Conservation (phyloP, 331 rosid species). For the Acacia pycnantha region DNA sequence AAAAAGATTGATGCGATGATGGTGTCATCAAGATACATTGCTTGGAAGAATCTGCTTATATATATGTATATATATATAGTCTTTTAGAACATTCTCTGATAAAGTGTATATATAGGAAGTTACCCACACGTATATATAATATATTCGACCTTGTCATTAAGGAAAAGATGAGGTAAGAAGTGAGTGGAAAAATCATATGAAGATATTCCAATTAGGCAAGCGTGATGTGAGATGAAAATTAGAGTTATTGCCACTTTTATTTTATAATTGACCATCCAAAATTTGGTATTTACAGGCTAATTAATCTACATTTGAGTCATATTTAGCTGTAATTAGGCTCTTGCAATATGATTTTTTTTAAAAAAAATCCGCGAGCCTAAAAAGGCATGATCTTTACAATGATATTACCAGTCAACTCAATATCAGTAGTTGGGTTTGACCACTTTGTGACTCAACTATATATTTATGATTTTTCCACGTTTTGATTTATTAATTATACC, state of each 20-base stretch:
- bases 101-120: background rate
- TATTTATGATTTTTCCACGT: background rate
- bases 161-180: conserved; percentile 30
- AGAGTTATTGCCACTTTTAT: background rate
- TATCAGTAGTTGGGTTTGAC: background rate
- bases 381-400: background rate
- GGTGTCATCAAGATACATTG: conserved; percentile 26
- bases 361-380: background rate
- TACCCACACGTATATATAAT: conserved; percentile 15
- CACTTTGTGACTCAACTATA: background rate
- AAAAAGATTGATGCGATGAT: conserved; percentile 20
- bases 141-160: conserved; percentile 6
- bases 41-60: conserved; percentile 11
- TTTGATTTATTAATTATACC: background rate
- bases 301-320: background rate
- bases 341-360: background rate
- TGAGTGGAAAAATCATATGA: background rate
- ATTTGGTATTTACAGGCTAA: background rate
- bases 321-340: background rate
- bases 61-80: background rate
- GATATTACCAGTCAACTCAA: background rate
- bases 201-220: conserved; percentile 8
- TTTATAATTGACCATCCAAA: background rate
- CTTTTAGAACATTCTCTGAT: conserved; percentile 38
- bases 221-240: background rate